phyloP scores from a whole-genome alignment of 2,329 filamentous ascomycete genomes.

The Ascochyta rabiei region DNA sequence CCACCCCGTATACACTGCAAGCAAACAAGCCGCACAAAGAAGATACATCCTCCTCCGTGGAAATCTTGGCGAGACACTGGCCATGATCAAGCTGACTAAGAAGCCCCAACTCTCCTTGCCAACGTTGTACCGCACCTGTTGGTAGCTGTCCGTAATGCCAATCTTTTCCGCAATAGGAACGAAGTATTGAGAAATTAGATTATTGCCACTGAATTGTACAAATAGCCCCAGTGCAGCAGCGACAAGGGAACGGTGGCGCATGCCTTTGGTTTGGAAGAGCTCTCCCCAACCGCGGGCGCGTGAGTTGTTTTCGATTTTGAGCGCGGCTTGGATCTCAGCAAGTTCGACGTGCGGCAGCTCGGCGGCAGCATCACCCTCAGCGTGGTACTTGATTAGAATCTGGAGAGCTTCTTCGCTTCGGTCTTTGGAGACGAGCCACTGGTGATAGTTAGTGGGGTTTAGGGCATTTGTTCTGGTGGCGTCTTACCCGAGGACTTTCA shows the following conservation, averaged over 20 bases:
- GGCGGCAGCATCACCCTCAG: constrained; percentile 60
- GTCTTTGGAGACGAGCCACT: constrained; percentile 68
- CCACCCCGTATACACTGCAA: constrained; percentile 46
- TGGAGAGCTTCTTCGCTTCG: constrained; percentile 65
- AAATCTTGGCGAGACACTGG: constrained; percentile 60
- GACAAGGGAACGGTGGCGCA: constrained; percentile 67
- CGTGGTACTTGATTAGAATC: constrained; percentile 69
- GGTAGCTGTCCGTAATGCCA: constrained; percentile 59
- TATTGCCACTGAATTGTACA: constrained; percentile 71
- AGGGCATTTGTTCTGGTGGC: no score
- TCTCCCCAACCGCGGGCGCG: constrained; percentile 62
- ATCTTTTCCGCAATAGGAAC: constrained; percentile 66
- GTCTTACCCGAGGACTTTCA: constrained; percentile 62
- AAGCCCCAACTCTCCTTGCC: constrained; percentile 67
- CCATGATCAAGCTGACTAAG: constrained; percentile 61
- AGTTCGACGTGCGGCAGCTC: constrained; percentile 69
- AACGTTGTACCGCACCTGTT: constrained; percentile 53
- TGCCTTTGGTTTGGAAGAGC: constrained; percentile 66
- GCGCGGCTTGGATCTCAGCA: constrained; percentile 69
- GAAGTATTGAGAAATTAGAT: constrained; percentile 68
- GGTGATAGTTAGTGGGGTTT: no score
- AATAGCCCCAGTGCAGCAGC: constrained; percentile 68
- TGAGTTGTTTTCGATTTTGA: constrained; percentile 62
- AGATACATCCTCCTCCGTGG: constrained; percentile 64
- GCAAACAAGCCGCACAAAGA: constrained; percentile 44